phyloP scores from a whole-genome alignment of 139 green algal species.

The Tetraselmis striata region DNA sequence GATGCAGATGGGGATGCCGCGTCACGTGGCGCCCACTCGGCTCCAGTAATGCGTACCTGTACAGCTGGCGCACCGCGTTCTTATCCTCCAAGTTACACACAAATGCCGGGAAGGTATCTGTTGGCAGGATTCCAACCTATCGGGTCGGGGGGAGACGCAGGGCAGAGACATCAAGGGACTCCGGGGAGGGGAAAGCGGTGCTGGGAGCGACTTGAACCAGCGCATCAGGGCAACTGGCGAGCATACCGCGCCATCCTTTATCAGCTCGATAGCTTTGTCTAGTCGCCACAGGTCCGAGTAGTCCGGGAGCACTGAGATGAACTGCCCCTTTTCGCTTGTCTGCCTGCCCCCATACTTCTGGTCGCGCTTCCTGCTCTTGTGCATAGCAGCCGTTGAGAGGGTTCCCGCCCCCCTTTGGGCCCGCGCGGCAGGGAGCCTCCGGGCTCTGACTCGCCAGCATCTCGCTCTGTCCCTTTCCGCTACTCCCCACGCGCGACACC shows the following conservation, averaged over 20 bases:
- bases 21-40: too few relatives aligned
- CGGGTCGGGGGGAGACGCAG: not conserved
- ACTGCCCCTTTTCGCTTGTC: not conserved
- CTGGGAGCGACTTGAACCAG: not conserved
- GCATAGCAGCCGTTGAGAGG: too few relatives aligned
- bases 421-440: too few relatives aligned
- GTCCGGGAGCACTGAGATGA: constrained; percentile 39
- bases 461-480: too few relatives aligned
- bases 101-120: constrained; percentile 75
- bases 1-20: too few relatives aligned
- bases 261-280: constrained; percentile 39
- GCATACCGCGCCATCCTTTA: constrained; percentile 49
- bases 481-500: too few relatives aligned
- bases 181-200: not conserved
- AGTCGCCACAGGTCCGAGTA: constrained; percentile 69
- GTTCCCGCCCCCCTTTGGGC: too few relatives aligned
- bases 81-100: constrained; percentile 67
- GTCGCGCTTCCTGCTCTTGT: not conserved
- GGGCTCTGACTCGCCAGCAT: too few relatives aligned
- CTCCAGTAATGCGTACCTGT: constrained; percentile 8
- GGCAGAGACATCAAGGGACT: not conserved
- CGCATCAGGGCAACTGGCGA: not conserved
- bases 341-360: not conserved
- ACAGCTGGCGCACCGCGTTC: constrained; percentile 60
- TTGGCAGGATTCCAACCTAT: constrained; percentile 83